Evolutionary conservation across 106 monocot species (phyloP).

Genomic region (Allium cepa): DNA sequence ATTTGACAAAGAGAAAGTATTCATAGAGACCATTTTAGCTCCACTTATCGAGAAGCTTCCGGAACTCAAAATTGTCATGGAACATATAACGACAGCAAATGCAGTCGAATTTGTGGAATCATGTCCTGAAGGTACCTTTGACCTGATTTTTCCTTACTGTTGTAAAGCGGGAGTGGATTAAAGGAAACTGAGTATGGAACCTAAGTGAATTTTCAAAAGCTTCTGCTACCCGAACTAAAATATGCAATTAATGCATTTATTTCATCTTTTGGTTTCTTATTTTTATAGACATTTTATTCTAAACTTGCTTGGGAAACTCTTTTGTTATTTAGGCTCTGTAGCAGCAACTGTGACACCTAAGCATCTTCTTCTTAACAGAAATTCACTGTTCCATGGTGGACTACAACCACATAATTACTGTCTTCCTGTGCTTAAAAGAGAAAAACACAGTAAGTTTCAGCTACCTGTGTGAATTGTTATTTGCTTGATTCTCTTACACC

Average conservation of each 20-base stretch:
- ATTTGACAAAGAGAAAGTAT: conserved; percentile 88
- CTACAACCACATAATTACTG: conserved; percentile 92
- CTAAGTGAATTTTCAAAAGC: background rate
- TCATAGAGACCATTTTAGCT: conserved; percentile 72
- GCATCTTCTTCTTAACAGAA: conserved; percentile 90
- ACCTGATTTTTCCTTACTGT: background rate
- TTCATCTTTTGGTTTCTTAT: background rate
- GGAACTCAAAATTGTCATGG: conserved; percentile 82
- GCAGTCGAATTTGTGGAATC: conserved; percentile 81
- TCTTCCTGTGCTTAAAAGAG: conserved; percentile 91
- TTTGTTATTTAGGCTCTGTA: conserved; percentile 38
- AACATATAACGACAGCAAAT: conserved; percentile 85
- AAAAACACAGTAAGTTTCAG: conserved; percentile 67
- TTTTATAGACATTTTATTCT: background rate
- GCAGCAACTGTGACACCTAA: conserved; percentile 97
- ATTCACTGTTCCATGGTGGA: conserved; percentile 93
- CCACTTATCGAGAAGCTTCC: conserved; percentile 77
- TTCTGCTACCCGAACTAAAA: background rate
- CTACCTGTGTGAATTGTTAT: conserved; percentile 3
- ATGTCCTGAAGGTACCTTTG: conserved; percentile 39
- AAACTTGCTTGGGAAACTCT: background rate
- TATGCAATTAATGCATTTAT: background rate
- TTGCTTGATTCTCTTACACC: background rate
- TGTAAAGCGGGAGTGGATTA: too few relatives aligned
- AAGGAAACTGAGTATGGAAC: too few relatives aligned